A percentile compares a stretch with the other conserved stretches of the same genome.
Evolutionary conservation across 176 grass and related monocot species (phyloP).

Genomic region (Musa acuminata): DNA sequence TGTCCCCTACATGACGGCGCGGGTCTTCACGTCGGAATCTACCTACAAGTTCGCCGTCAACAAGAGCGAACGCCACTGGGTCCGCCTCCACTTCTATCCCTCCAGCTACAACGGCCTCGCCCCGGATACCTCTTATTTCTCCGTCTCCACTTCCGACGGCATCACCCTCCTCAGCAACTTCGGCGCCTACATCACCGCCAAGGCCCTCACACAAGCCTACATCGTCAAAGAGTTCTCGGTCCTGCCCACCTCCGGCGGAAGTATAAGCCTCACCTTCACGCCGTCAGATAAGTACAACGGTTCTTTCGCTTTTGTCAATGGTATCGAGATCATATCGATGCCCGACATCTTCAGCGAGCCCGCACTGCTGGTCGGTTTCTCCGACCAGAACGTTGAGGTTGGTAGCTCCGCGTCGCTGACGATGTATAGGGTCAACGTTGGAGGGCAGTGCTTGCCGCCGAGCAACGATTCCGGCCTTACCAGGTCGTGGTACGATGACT

Average conservation of each 20-base stretch:
- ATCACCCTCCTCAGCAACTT: not conserved
- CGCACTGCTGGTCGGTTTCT: not conserved
- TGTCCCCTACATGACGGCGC: not conserved
- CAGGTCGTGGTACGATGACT: too few species aligned
- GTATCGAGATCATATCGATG: not conserved
- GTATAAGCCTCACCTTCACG: not conserved
- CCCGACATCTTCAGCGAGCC: not conserved
- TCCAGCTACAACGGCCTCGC: not conserved
- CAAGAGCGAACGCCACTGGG: not conserved
- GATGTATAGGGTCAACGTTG: not conserved
- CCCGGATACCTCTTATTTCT: not conserved
- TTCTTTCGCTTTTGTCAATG: not conserved
- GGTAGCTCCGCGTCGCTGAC: not conserved
- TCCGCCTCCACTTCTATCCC: not conserved
- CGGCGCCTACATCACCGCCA: not conserved
- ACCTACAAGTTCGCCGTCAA: conserved; percentile 1
- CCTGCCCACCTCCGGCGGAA: not conserved
- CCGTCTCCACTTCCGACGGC: not conserved
- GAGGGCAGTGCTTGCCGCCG: not conserved
- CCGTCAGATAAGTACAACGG: not conserved
- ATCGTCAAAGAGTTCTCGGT: not conserved
- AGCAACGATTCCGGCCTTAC: too few species aligned
- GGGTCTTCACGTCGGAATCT: not conserved
- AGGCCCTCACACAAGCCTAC: not conserved
- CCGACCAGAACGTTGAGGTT: not conserved